A percentile compares a stretch with the other conserved stretches of the same genome.
These are phyloP conservation scores for Eucalyptus pauciflora DNA, from an alignment of 345 rosid species.

Conservation along the genomic window DNA sequence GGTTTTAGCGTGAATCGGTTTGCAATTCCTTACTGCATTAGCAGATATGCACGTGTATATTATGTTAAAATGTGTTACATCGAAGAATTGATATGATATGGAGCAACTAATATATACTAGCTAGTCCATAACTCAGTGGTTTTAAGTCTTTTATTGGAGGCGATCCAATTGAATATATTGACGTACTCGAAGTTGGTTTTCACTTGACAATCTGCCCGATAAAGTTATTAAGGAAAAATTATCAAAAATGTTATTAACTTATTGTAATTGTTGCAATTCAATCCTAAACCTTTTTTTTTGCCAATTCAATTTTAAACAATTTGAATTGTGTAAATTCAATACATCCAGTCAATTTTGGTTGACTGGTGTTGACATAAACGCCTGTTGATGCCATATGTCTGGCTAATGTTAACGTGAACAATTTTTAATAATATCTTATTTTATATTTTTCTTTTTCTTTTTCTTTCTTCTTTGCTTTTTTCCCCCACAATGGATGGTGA, in stretches of 20 bases:
- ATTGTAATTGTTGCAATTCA: fast-evolving
- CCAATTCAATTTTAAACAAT: no score
- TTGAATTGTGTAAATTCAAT: no score
- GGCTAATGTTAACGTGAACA: fast-evolving
- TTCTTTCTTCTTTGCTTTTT: no score
- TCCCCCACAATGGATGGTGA: no score
- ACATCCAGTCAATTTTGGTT: no score
- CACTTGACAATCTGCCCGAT: fast-evolving
- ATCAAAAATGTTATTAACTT: not conserved
- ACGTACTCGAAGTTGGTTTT: fast-evolving
- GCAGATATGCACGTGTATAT: not conserved
- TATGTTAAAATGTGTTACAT: not conserved
- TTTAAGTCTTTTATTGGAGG: not conserved
- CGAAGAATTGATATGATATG: fast-evolving
- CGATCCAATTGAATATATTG: fast-evolving
- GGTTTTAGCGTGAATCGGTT: not conserved
- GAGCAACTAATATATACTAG: not conserved
- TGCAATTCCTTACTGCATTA: not conserved
- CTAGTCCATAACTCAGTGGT: not conserved
- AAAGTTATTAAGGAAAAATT: not conserved
- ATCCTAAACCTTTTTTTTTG: not conserved
- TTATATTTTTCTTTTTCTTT: no score
- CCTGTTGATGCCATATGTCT: no score
- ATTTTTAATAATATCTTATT: no score
- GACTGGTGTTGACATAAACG: no score